Conservation (phyloP, 78 protist species). For the Thecamonas trahens region DNA sequence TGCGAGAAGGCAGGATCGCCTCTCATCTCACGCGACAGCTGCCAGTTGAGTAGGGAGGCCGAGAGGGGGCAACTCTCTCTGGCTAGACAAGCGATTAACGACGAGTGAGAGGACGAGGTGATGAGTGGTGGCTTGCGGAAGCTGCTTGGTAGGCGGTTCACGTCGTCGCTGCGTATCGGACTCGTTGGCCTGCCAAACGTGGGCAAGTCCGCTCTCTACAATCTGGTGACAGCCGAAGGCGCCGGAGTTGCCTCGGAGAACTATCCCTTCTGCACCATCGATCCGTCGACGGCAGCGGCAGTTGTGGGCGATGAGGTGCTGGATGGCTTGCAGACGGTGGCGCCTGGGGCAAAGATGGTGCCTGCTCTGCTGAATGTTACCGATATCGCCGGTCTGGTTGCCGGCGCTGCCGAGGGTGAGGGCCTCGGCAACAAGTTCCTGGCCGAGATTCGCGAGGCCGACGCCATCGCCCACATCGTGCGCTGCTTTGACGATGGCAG, state of each 20-base stretch:
- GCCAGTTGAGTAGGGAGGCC: too few species aligned
- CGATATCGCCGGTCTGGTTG: slow-evolving; percentile 64
- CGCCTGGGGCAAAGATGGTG: neutral
- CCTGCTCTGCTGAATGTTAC: slow-evolving; percentile 2
- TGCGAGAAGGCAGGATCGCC: too few species aligned
- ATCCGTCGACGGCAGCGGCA: neutral
- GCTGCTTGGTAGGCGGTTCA: too few species aligned
- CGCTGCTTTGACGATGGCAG: slow-evolving; percentile 56
- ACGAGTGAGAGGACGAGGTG: too few species aligned
- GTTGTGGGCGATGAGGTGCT: too few species aligned
- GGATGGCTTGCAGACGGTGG: too few species aligned
- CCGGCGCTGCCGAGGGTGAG: slow-evolving; percentile 64
- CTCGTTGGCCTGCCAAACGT: slow-evolving; percentile 68
- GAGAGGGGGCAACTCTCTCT: too few species aligned
- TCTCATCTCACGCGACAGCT: too few species aligned
- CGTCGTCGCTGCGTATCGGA: too few species aligned
- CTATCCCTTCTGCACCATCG: slow-evolving; percentile 80
- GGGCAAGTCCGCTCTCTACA: slow-evolving; percentile 73
- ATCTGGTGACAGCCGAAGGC: slow-evolving; percentile 23
- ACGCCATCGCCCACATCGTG: slow-evolving; percentile 69
- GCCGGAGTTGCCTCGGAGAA: slow-evolving; percentile 54
- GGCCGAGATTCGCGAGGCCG: slow-evolving; percentile 48
- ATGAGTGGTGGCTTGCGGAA: too few species aligned
- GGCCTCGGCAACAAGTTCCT: slow-evolving; percentile 80
- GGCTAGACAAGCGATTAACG: too few species aligned